Percentiles rank a stretch among this genome's conserved stretches.
Evolutionary conservation across 139 green algal genomes (phyloP).

Genomic region (Tetradesmus lagerheimii): DNA sequence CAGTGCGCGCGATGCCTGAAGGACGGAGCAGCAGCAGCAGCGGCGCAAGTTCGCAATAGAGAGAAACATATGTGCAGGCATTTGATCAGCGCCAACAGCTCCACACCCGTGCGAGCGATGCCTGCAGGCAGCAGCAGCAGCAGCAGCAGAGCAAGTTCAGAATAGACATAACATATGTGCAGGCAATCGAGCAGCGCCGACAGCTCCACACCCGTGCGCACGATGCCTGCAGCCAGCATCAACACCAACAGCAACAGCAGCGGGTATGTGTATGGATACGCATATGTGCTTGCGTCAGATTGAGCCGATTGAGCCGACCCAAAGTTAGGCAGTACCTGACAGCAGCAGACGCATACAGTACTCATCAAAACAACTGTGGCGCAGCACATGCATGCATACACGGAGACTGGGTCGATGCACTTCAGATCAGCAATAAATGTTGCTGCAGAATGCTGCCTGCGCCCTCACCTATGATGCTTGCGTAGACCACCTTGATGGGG

Average conservation of each 20-base stretch:
- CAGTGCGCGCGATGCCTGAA: conserved; percentile 11
- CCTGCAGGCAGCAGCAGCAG: conserved; percentile 17
- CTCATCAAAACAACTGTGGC: no score
- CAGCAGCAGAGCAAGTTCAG: no score
- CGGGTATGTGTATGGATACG: no score
- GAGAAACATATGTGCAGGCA: not conserved
- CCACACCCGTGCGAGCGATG: not conserved
- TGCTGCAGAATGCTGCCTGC: not conserved
- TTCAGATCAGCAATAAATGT: no score
- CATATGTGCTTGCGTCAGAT: no score
- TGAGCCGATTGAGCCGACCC: no score
- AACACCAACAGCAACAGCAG: not conserved
- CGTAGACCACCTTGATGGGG: conserved; percentile 3
- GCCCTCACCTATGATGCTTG: not conserved
- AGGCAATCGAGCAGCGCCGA: not conserved
- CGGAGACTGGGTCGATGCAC: no score
- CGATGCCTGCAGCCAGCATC: not conserved
- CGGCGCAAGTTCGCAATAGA: no score
- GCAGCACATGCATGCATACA: no score
- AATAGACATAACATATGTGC: not conserved
- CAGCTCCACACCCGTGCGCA: conserved; percentile 7
- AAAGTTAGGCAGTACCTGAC: no score
- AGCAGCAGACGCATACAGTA: no score
- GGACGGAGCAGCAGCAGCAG: not conserved
- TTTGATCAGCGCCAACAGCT: not conserved